phyloP scores from a whole-genome alignment of 2,329 filamentous ascomycete genomes.

The Xylariaceae sp. region DNA sequence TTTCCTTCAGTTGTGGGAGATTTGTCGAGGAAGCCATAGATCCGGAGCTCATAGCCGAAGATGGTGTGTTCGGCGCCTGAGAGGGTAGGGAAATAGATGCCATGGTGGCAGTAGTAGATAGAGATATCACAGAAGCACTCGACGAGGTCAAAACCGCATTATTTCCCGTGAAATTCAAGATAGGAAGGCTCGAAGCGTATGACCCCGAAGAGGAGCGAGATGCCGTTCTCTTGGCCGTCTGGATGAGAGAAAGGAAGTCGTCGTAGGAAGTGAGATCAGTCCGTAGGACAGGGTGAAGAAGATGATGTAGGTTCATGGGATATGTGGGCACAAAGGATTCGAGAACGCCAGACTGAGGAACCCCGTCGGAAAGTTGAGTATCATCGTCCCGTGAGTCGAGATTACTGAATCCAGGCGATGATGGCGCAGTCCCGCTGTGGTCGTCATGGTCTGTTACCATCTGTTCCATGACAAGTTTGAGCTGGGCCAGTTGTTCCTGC shows the following conservation, averaged over 20 bases:
- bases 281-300: constrained; percentile 77
- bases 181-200: constrained; percentile 57
- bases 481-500: constrained; percentile 84
- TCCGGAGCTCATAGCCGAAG: constrained; percentile 45
- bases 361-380: constrained; percentile 34
- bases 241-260: constrained; percentile 76
- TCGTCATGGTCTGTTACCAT: constrained; percentile 73
- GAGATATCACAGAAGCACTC: constrained; percentile 56
- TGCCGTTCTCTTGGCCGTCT: constrained; percentile 57
- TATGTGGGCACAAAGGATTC: constrained; percentile 50
- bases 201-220: constrained; percentile 65
- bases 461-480: constrained; percentile 88
- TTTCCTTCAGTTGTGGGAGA: constrained; percentile 71
- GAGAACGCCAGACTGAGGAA: constrained; percentile 35
- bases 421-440: constrained; percentile 67
- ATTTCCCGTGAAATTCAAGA: constrained; percentile 43
- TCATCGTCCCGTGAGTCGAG: constrained; percentile 55
- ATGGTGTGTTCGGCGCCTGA: constrained; percentile 54
- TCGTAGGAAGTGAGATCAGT: constrained; percentile 75
- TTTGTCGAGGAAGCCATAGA: constrained; percentile 37
- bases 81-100: constrained; percentile 49
- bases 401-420: constrained; percentile 70
- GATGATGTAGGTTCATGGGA: constrained; percentile 70
- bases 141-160: constrained; percentile 46
- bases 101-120: constrained; percentile 42